These are phyloP conservation scores for Vanrija sp. DNA, from an alignment of 1,284 basidiomycete species.

Conservation along the genomic window DNA sequence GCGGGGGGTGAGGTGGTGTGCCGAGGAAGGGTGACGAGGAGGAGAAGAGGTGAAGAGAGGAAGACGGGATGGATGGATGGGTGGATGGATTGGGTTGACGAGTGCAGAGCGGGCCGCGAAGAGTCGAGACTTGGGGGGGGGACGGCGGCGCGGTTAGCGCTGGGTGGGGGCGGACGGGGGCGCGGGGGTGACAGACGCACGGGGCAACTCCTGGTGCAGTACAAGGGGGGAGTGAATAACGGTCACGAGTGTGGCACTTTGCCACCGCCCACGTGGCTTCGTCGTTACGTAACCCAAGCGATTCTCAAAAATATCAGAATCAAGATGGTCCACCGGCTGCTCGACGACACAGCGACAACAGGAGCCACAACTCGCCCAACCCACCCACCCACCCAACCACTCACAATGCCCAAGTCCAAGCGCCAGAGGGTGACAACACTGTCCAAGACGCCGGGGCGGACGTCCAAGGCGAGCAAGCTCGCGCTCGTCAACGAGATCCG, in stretches of 20 bases:
- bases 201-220: not conserved
- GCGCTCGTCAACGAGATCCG: constrained; percentile 75
- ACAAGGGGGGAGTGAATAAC: not conserved
- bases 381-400: not conserved
- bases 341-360: not conserved
- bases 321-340: not conserved
- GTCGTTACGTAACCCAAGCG: constrained; percentile 1
- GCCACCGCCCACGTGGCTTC: constrained; percentile 6
- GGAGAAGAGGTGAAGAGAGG: not conserved
- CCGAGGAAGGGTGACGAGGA: not conserved
- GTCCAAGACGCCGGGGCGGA: constrained; percentile 54
- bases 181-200: not conserved
- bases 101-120: no score
- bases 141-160: no score
- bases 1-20: not conserved
- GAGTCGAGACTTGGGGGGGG: no score
- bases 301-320: not conserved
- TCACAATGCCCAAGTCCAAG: constrained; percentile 77
- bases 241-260: constrained; percentile 3
- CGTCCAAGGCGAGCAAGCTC: constrained; percentile 67
- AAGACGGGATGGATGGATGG: no score
- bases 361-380: not conserved
- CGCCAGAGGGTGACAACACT: constrained; percentile 67
- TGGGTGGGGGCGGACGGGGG: not conserved
- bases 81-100: no score